Percentiles rank a stretch among this genome's conserved stretches.
Evolutionary conservation across 2,329 filamentous ascomycete species (phyloP).

Genomic region (Paecilomyces variotii): DNA sequence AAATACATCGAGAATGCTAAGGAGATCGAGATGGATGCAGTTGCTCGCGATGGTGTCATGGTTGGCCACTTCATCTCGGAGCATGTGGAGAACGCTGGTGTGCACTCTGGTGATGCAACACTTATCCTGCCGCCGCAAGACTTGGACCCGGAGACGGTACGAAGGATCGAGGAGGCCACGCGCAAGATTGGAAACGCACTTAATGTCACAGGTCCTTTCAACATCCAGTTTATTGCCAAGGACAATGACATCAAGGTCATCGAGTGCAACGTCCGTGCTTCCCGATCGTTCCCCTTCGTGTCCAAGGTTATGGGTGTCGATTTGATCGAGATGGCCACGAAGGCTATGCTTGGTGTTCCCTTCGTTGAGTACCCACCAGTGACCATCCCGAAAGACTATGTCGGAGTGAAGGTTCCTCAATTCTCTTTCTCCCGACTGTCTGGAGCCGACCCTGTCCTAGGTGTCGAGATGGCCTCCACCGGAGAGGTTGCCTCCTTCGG

Average conservation of each 20-base stretch:
- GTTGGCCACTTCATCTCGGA: slow-evolving; percentile 96
- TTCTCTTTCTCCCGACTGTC: slow-evolving; percentile 98
- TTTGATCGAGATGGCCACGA: slow-evolving; percentile 96
- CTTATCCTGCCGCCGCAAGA: slow-evolving; percentile 93
- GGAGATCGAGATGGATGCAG: slow-evolving; percentile 99
- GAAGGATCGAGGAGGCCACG: slow-evolving; percentile 88
- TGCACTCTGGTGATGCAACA: slow-evolving; percentile 96
- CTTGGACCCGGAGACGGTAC: slow-evolving; percentile 77
- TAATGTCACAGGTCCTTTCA: slow-evolving; percentile 94
- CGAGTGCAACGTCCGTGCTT: slow-evolving; percentile 95
- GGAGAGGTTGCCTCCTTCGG: slow-evolving; percentile 97
- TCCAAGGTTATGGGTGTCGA: slow-evolving; percentile 98
- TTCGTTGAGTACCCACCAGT: slow-evolving; percentile 74
- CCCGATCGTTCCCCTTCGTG: slow-evolving; percentile 93
- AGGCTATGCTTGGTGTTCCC: slow-evolving; percentile 82
- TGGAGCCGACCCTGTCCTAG: slow-evolving; percentile 89
- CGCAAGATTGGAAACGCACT: slow-evolving; percentile 89
- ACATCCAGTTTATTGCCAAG: slow-evolving; percentile 99
- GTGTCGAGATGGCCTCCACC: slow-evolving; percentile 98
- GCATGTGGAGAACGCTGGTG: slow-evolving; percentile 96
- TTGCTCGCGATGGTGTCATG: slow-evolving; percentile 80
- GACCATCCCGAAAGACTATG: slow-evolving; percentile 68
- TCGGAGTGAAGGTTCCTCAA: slow-evolving; percentile 96
- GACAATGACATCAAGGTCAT: slow-evolving; percentile 99
- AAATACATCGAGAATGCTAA: slow-evolving; percentile 99